A percentile compares a stretch with the other conserved stretches of the same genome.
These are phyloP conservation scores for Vaccinium macrocarpon DNA, from an alignment of 148 eudicot species.

Conservation along the genomic window DNA sequence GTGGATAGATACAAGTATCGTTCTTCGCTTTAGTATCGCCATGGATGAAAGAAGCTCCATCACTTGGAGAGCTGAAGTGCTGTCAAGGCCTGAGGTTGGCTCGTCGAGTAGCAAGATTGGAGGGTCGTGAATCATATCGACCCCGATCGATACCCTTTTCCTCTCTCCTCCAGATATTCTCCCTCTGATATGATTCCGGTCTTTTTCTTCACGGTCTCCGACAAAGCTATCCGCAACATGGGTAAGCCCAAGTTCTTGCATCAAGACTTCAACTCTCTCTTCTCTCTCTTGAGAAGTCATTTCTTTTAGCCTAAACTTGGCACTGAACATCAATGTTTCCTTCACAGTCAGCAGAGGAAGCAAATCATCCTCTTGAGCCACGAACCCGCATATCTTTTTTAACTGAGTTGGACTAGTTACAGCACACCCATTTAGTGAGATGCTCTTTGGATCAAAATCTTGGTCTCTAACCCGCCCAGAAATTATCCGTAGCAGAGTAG, in stretches of 20 bases:
- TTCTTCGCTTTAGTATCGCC: slow-evolving; percentile 53
- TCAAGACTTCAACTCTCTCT: slow-evolving; percentile 60
- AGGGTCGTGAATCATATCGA: slow-evolving; percentile 87
- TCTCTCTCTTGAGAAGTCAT: slow-evolving; percentile 42
- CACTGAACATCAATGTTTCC: slow-evolving; percentile 80
- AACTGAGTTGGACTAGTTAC: slow-evolving; percentile 53
- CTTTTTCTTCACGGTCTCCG: slow-evolving; percentile 60
- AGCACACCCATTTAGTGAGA: slow-evolving; percentile 41
- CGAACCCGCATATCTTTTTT: slow-evolving; percentile 73
- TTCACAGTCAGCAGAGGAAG: slow-evolving; percentile 81
- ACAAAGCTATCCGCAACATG: slow-evolving; percentile 75
- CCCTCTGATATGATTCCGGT: slow-evolving; percentile 42
- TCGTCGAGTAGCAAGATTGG: slow-evolving; percentile 77
- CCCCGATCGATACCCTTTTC: slow-evolving; percentile 88
- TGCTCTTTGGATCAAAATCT: slow-evolving; percentile 49
- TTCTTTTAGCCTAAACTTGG: slow-evolving; percentile 66
- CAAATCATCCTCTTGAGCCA: slow-evolving; percentile 85
- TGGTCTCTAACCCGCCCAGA: slow-evolving; percentile 60
- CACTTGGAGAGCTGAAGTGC: slow-evolving; percentile 83
- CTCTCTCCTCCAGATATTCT: slow-evolving; percentile 87
- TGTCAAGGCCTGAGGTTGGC: slow-evolving; percentile 93
- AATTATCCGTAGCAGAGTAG: slow-evolving; percentile 60
- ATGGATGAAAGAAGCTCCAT: slow-evolving; percentile 68
- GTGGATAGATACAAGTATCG: slow-evolving; percentile 75
- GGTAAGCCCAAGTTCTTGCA: slow-evolving; percentile 73